phyloP scores from a whole-genome alignment of 495 filamentous ascomycete genomes.

The Poronia punctata region DNA sequence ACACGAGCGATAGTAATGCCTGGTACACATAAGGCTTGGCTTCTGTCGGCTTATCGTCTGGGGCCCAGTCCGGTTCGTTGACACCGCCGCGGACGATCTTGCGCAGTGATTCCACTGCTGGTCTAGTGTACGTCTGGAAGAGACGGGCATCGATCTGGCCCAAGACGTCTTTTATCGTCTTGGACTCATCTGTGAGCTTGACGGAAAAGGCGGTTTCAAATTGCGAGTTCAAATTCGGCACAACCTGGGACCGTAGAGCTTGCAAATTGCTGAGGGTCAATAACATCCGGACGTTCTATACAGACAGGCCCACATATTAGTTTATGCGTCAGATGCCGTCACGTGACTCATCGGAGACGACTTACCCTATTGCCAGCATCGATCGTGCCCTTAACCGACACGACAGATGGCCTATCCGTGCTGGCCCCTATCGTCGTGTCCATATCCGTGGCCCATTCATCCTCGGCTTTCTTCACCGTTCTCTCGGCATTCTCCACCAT shows the following conservation, averaged over 20 bases:
- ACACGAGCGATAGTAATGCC: slow-evolving; percentile 70
- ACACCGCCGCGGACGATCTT: slow-evolving; percentile 66
- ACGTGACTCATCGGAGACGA: slow-evolving; percentile 6
- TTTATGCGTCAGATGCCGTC: slow-evolving; percentile 11
- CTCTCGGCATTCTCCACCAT: slow-evolving; percentile 94
- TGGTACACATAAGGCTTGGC: slow-evolving; percentile 86
- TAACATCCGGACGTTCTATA: slow-evolving; percentile 81
- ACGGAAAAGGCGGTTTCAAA: slow-evolving; percentile 88
- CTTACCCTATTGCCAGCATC: slow-evolving; percentile 66
- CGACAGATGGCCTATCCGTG: slow-evolving; percentile 19
- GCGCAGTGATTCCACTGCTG: slow-evolving; percentile 55
- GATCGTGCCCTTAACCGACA: slow-evolving; percentile 45
- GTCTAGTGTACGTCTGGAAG: slow-evolving; percentile 83
- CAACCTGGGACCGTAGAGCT: slow-evolving; percentile 63
- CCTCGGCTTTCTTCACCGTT: slow-evolving; percentile 50
- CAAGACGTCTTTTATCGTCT: slow-evolving; percentile 83
- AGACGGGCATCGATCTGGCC: slow-evolving; percentile 80
- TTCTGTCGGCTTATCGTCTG: slow-evolving; percentile 56
- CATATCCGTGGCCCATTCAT: slow-evolving; percentile 50
- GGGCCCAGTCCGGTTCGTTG: slow-evolving; percentile 59
- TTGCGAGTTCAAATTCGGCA: slow-evolving; percentile 74
- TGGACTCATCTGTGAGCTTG: slow-evolving; percentile 83
- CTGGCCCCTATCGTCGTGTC: slow-evolving; percentile 19
- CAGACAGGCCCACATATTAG: slow-evolving; percentile 13
- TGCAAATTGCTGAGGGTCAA: slow-evolving; percentile 88